These are phyloP conservation scores for Pezicula rhizophila DNA, from an alignment of 2,329 filamentous ascomycete species.

Conservation along the genomic window DNA sequence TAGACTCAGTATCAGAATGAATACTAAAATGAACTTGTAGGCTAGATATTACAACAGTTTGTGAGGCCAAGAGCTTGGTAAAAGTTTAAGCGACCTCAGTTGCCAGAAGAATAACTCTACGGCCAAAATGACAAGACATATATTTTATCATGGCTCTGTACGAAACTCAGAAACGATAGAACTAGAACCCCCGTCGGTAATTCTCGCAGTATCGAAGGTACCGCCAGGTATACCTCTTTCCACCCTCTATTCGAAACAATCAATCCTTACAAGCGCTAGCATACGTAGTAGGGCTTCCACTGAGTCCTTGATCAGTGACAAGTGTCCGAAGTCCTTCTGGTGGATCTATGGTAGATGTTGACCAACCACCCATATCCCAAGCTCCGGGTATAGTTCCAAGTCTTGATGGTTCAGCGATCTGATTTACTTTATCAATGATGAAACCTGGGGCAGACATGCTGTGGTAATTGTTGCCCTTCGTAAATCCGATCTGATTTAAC, in stretches of 20 bases:
- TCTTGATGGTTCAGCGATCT: background rate
- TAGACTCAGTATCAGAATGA: background rate
- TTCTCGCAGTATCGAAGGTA: slow-evolving; percentile 7
- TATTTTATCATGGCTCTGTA: background rate
- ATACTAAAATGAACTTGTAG: background rate
- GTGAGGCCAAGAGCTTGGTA: too few species aligned
- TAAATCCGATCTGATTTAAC: background rate
- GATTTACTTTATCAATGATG: background rate
- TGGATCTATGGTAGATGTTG: background rate
- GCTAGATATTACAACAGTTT: too few species aligned
- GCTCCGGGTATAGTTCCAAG: background rate
- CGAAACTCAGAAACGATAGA: slow-evolving; percentile 9
- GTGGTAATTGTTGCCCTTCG: background rate
- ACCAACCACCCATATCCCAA: background rate
- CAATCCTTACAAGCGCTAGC: background rate
- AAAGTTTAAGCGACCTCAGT: too few species aligned
- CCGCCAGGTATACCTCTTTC: slow-evolving; percentile 1
- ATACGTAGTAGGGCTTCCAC: slow-evolving; percentile 8
- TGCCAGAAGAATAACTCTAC: too few species aligned
- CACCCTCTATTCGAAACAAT: slow-evolving; percentile 3
- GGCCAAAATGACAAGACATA: background rate
- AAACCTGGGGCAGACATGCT: too few species aligned
- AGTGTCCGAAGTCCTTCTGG: slow-evolving; percentile 11
- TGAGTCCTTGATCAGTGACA: slow-evolving; percentile 9
- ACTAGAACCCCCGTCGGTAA: slow-evolving; percentile 3